Conservation (phyloP, 306 rosid species). For the Styphnolobium japonicum region DNA sequence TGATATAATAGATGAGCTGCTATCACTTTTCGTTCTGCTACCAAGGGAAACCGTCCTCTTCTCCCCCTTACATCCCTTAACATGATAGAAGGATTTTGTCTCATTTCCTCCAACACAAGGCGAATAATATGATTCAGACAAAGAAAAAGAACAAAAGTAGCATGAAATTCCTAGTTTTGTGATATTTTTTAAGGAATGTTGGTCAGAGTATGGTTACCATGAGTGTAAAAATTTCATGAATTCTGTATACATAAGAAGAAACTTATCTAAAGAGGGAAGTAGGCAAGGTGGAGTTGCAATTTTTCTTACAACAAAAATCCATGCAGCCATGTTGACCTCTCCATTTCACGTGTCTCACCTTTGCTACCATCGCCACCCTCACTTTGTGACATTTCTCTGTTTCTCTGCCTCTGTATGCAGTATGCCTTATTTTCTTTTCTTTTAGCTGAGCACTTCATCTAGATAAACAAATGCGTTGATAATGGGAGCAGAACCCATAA, state of each 20-base stretch:
- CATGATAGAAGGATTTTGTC: too few species aligned
- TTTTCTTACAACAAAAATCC: conserved; percentile 28
- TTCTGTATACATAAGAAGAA: background rate
- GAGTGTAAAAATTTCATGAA: background rate
- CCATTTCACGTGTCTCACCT: conserved; percentile 2
- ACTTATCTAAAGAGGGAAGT: conserved; percentile 23
- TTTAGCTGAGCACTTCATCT: background rate
- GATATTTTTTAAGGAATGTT: too few species aligned
- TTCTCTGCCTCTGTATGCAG: background rate
- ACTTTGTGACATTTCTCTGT: conserved; percentile 22
- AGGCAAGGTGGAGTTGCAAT: conserved; percentile 10
- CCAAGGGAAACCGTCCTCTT: too few species aligned
- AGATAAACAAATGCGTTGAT: too few species aligned
- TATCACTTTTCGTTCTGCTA: too few species aligned
- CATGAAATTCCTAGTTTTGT: background rate
- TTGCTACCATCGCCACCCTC: background rate
- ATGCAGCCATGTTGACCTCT: conserved; percentile 31
- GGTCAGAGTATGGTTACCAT: background rate
- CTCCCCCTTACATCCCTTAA: too few species aligned
- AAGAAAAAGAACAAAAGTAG: background rate
- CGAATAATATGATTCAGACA: background rate
- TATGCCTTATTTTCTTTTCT: background rate
- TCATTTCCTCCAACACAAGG: too few species aligned
- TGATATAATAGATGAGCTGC: too few species aligned
- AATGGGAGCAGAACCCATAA: too few species aligned